phyloP scores from a whole-genome alignment of 2,329 filamentous ascomycete genomes.

The Ophiobolus disseminans region DNA sequence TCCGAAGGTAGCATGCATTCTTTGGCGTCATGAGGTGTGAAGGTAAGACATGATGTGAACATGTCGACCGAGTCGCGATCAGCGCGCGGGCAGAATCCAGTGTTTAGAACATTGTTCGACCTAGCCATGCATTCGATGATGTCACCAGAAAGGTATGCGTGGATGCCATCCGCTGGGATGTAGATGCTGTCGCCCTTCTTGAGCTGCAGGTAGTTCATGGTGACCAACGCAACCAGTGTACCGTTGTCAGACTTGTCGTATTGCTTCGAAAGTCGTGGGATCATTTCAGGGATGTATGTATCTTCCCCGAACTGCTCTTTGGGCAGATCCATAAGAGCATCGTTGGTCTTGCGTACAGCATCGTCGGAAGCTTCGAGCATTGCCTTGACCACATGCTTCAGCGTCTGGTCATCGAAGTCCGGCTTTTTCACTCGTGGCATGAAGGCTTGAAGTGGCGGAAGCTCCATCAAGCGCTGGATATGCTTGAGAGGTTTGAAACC shows the following conservation, averaged over 20 bases:
- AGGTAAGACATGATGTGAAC: constrained; percentile 69
- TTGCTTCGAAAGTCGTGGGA: constrained; percentile 69
- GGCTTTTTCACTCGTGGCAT: constrained; percentile 53
- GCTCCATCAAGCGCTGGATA: constrained; percentile 65
- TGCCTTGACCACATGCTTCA: constrained; percentile 63
- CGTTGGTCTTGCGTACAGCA: constrained; percentile 61
- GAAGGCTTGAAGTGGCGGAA: constrained; percentile 63
- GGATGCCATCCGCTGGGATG: constrained; percentile 76
- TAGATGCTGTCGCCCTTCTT: constrained; percentile 71
- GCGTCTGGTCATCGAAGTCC: constrained; percentile 63
- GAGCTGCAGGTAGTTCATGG: constrained; percentile 76
- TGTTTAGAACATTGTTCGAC: constrained; percentile 76
- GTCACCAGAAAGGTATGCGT: constrained; percentile 75
- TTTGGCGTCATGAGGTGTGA: constrained; percentile 65
- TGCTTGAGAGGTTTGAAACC: constrained; percentile 72
- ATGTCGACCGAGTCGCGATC: constrained; percentile 70
- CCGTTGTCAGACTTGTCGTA: constrained; percentile 71
- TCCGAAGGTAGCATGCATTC: constrained; percentile 63
- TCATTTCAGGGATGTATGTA: constrained; percentile 67
- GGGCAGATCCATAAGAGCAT: constrained; percentile 58
- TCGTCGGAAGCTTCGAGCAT: constrained; percentile 63
- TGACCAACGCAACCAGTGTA: constrained; percentile 71
- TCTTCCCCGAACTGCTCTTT: constrained; percentile 59
- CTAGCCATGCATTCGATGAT: constrained; percentile 83
- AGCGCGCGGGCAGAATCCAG: constrained; percentile 73